These are phyloP conservation scores for Solanum lycopersicoides DNA, from an alignment of 257 asterid species.

Conservation along the genomic window DNA sequence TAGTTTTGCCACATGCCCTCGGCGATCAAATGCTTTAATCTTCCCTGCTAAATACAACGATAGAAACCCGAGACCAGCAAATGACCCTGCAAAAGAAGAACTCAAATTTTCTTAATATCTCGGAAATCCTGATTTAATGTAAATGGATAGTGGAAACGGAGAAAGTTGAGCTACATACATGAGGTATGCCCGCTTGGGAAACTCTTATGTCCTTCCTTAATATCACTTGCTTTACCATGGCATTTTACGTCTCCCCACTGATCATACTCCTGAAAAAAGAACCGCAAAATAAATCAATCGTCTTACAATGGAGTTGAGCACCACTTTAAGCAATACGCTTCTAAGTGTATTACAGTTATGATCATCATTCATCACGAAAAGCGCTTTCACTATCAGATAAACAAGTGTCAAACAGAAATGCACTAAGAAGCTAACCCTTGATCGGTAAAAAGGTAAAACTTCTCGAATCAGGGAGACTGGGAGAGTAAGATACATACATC, in stretches of 20 bases:
- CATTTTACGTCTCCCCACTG: conserved; percentile 59
- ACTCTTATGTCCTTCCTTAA: conserved; percentile 89
- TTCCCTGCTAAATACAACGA: conserved; percentile 67
- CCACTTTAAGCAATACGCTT: background rate
- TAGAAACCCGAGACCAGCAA: conserved; percentile 84
- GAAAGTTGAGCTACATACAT: conserved; percentile 27
- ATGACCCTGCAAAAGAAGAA: conserved; percentile 55
- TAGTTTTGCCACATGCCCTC: conserved; percentile 69
- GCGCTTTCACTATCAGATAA: background rate
- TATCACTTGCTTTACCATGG: conserved; percentile 51
- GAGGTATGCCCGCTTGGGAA: conserved; percentile 93
- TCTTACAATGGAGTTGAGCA: background rate
- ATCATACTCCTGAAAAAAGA: conserved; percentile 36
- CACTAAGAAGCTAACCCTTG: background rate
- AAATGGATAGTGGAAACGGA: background rate
- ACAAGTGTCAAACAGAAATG: background rate
- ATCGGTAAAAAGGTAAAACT: background rate
- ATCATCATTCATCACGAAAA: background rate
- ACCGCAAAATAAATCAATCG: background rate
- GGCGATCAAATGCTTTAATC: conserved; percentile 64
- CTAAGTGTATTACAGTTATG: background rate
- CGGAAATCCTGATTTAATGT: background rate
- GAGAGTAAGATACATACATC: conserved; percentile 27
- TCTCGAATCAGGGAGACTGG: background rate
- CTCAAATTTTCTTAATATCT: background rate